phyloP scores from a whole-genome alignment of 2,329 filamentous ascomycete species.

The Apiospora arundinis region DNA sequence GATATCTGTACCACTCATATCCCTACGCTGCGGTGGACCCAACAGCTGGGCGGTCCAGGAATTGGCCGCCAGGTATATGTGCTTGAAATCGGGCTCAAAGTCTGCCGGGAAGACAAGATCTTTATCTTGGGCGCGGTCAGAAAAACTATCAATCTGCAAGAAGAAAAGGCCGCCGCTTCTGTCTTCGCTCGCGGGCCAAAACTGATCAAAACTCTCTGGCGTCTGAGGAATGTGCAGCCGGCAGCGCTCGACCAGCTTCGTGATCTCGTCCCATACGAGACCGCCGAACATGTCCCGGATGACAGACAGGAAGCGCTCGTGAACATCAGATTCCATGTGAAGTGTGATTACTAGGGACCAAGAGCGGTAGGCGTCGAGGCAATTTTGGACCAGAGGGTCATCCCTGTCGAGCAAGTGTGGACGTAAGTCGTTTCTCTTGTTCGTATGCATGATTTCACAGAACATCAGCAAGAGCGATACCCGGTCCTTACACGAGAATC shows the following conservation, averaged over 20 bases:
- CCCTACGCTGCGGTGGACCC: too few relatives aligned
- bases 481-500: background rate
- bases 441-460: too few relatives aligned
- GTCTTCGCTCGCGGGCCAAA: background rate
- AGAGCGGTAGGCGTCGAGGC: background rate
- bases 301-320: background rate
- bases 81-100: background rate
- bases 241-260: background rate
- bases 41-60: background rate
- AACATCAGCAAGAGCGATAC: background rate
- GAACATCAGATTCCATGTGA: background rate
- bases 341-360: background rate
- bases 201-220: background rate
- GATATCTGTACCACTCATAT: background rate
- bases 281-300: background rate
- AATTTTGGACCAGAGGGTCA: background rate
- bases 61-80: background rate
- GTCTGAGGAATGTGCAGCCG: background rate
- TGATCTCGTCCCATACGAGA: background rate
- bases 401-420: background rate
- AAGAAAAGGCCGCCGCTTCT: background rate
- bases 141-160: background rate
- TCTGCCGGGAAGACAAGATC: background rate
- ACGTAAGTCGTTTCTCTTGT: too few relatives aligned
- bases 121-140: background rate